Evolutionary conservation across 495 filamentous ascomycete genomes (phyloP), one percentile per base, ranked within the genome.

Genomic region (Xeromyces bisporus): DNA sequence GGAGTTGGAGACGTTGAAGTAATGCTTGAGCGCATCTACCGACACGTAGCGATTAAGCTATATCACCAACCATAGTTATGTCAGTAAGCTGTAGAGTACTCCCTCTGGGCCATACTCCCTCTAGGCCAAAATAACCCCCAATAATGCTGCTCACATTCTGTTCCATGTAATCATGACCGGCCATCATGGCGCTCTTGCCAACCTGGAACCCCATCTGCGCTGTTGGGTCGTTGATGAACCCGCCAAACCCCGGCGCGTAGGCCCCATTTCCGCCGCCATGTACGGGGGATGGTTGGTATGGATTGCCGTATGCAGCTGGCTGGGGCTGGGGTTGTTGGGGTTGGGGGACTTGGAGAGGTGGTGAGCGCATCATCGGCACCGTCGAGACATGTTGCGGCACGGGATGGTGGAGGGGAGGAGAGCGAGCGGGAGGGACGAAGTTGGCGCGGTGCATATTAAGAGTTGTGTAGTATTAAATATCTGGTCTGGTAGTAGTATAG

Each of bases 331-430:
- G n/a, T n/a, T n/a, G n/a, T n/a, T n/a, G n/a, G n/a, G n/a, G n/a
- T 51, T 84, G 83, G 20, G 80, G 67, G 33, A 64, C 61, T 1
- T 80, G 87, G 26, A 83, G 89, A 18, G 89, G 89, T 21, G 89
- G 89, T 32, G 89, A 96, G 60, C 92, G 78, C 56, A 99, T 78
- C 60, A 94, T 86, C n/a, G 89, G 89, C 29, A 99, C 91, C 29
- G 86, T 92, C 41, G 91, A 93, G 34, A 96, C 86, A 68, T 96
- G 91, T 48, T 96, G 91, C 27, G 91, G 91, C 27, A 96, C 86
- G 16, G 89, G 89, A 54, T 99, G 89, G 58, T 99, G 89, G 38
- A 99, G 77, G 25, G 89, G 91, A 46, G 89, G 89, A 40, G 89
- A 93, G 43, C 82, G 79, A 34, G 80, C 77, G 25, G 74, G 77